Evolutionary conservation across 768 basidiomycete genomes (phyloP).

Genomic region (Hirschioporus abietinus): DNA sequence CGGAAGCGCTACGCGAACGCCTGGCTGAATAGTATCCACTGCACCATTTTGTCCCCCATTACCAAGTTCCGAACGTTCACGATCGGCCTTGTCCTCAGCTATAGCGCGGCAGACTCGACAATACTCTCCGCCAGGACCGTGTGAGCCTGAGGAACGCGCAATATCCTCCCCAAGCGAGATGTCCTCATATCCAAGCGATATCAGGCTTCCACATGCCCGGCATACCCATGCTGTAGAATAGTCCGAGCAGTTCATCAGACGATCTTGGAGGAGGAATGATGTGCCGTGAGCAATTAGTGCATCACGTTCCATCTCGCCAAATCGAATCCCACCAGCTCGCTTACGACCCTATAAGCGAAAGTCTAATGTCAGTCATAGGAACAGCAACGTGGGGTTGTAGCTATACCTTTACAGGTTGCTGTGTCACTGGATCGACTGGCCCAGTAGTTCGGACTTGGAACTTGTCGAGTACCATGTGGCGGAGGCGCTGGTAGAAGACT

Average conservation of each 20-base stretch:
- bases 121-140: conserved; percentile 85
- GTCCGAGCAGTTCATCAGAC: conserved; percentile 99
- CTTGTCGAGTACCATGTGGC: conserved; percentile 99
- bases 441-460: conserved; percentile 99
- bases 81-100: conserved; percentile 58
- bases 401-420: conserved; percentile 91
- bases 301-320: conserved; percentile 99
- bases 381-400: not conserved
- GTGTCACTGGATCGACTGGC: conserved; percentile 90
- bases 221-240: conserved; percentile 99
- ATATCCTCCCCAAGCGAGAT: conserved; percentile 62
- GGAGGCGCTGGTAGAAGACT: conserved; percentile 96
- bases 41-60: conserved; percentile 41
- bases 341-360: conserved; percentile 73
- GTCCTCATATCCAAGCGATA: conserved; percentile 95
- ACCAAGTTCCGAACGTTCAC: conserved; percentile 52
- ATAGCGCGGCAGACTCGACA: conserved; percentile 86
- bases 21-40: conserved; percentile 35
- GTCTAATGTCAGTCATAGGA: conserved; percentile 6
- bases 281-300: conserved; percentile 98
- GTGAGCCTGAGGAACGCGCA: conserved; percentile 44
- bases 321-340: conserved; percentile 97
- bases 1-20: conserved; percentile 61
- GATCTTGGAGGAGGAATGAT: conserved; percentile 95
- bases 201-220: conserved; percentile 90